Evolutionary conservation across 1,284 basidiomycete genomes (phyloP), one percentile per base, ranked within the genome.

Genomic region (Ceratobasidium sp.): DNA sequence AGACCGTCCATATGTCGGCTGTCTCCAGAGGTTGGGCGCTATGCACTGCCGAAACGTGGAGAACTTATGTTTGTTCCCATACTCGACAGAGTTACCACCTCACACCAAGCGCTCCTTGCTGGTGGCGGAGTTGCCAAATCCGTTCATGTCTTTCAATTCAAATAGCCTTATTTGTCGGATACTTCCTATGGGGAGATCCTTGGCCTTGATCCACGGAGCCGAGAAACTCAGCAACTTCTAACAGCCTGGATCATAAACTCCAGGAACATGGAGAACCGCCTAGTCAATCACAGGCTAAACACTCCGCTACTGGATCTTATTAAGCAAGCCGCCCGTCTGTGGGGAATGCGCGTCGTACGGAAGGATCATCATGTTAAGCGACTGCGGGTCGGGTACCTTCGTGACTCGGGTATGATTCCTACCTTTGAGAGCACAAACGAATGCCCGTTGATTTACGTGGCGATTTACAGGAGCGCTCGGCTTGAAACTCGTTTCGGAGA

Each of bases 1-100:
- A 9, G 14, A 8, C 36, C 40, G 36, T 11, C 21, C 51, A 25
- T 54, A 67, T 30, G 64, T 28, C 38, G 42, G 58, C 51, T 56
- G 40, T 42, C 30, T 42, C 30, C n/a, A 44, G 38, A 42, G 33
- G 51, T 33, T 53, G 28, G 28, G 42, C 42, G 44, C 18, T 63
- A 28, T 42, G 28, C 25, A 6, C 9, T 63, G 42, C 28, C 61
- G 21, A 46, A 30, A 25, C 30, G 44, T 23, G 44, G 28, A 38
- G 30, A 48, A 48, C 28, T 42, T 49, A 28, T 16, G 42, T 23
- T 63, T 49, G 61, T 28, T 67, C 51, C 53, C 16, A 53, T 44
- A 42, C 36, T 67, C 49, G 49, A 60, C 58, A 60, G 58, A 53
- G 64, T 30, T 44, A 28, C 3, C 36, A 30, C 23, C 64, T 56